Percentiles rank a stretch among this genome's conserved stretches.
phyloP scores from a whole-genome alignment of 495 filamentous ascomycete genomes.

The Penicillium longicatenatum region DNA sequence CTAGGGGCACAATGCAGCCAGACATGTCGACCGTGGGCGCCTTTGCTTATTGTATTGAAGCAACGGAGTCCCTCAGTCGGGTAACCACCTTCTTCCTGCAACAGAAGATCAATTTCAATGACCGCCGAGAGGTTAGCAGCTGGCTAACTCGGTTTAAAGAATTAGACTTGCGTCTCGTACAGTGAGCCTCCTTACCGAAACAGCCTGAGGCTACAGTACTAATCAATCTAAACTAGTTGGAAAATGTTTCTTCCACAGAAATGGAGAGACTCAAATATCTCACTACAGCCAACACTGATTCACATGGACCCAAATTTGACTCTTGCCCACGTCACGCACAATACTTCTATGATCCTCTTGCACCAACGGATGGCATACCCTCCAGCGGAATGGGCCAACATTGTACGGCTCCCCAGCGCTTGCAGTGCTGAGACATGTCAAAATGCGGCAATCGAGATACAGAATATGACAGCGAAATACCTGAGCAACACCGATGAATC shows the following conservation, averaged over 20 bases:
- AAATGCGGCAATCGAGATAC: constrained; percentile 7
- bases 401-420: constrained; percentile 35
- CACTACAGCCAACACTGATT: no score
- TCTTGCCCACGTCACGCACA: constrained; percentile 39
- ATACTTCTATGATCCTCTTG: constrained; percentile 46
- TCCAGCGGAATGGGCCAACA: constrained; percentile 29
- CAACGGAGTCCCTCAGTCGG: constrained; percentile 16
- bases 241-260: constrained; percentile 43
- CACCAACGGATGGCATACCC: constrained; percentile 50
- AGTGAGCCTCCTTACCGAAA: no score
- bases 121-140: constrained; percentile 29
- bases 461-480: constrained; percentile 9
- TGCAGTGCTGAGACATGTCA: constrained; percentile 28
- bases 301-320: constrained; percentile 29
- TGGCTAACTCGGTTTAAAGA: constrained; percentile 36
- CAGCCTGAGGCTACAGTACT: no score
- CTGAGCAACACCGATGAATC: neutral
- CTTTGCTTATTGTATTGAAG: constrained; percentile 28
- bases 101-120: constrained; percentile 21
- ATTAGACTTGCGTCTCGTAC: constrained; percentile 19
- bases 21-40: constrained; percentile 25
- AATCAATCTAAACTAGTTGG: constrained; percentile 31
- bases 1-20: no score
- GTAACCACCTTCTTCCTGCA: constrained; percentile 18
- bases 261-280: constrained; percentile 41